Evolutionary conservation across 1,139 yeast genomes (phyloP), one percentile per base, ranked within the genome.

Genomic region (Eremothecium sinecaudum): DNA sequence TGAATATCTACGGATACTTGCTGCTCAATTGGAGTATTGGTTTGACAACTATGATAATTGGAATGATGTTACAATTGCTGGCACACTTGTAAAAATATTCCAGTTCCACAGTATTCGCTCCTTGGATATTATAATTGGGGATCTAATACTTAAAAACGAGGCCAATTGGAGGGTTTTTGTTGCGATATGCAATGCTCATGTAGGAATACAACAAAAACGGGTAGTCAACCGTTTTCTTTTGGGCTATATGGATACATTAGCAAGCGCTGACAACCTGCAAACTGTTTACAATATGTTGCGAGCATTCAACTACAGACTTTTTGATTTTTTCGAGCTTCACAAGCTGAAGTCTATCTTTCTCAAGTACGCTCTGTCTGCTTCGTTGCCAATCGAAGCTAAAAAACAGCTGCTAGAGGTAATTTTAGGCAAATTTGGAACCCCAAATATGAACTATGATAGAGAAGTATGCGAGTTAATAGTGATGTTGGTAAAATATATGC

Each of bases 31-130:
- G 40, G 28, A 47, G 8, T 47, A 40, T 25, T 31, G 47, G 2
- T 36, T 48, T 19, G 43, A 40, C 13, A 13, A 25, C 4, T 24
- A 11, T 6, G 28, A 23, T 4, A 25, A 23, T 5, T 28, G 31
- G 2, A 18, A 27, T 5, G 31, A 36, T 1, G 32, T 35, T 8
- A 3, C 12, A 4, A 31, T 27, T 14, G 38, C 44, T 9, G 53
- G 47, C 1, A 45, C 50, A 18, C 31, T 59, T 16, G 26, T 47
- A 2, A 24, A 59, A 2, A 44, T 42, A 16, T 36, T 61, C 7
- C 42, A 53, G 5, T 41, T 61, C 5, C 60, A 59, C 34, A 59
- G 61, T 3, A 34, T 50, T 8, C 47, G 48, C 17, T 42, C 60
- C 4, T 34, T 46, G 10, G 36, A 39, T 6, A 19, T 35, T 0